Evolutionary conservation across 1,284 basidiomycete species (phyloP).

Genomic region (Sanguinoderma infundibulare): DNA sequence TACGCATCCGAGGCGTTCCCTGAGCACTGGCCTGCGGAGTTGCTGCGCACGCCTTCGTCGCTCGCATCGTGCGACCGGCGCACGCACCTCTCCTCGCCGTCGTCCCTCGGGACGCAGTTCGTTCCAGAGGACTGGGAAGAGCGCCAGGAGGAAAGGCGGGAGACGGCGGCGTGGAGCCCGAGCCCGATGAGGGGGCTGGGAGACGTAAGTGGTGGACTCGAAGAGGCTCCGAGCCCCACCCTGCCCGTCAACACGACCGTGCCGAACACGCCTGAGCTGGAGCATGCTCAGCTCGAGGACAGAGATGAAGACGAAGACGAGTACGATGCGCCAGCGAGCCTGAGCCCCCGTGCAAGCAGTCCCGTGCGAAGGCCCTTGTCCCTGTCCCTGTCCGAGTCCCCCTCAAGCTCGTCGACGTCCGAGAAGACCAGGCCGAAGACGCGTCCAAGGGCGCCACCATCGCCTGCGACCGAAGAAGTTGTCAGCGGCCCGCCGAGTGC

Average conservation of each 20-base stretch:
- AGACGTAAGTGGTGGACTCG: not conserved
- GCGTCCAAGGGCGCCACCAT: not conserved
- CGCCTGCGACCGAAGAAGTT: not conserved
- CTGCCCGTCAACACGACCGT: slow-evolving; percentile 17
- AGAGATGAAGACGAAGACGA: not conserved
- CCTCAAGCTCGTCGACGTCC: not conserved
- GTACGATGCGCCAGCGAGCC: not conserved
- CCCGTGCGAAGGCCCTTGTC: not conserved
- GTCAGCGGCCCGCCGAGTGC: not conserved
- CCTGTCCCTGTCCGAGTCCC: too few relatives aligned
- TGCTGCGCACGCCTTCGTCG: slow-evolving; percentile 6
- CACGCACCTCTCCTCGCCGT: slow-evolving; percentile 18
- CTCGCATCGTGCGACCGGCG: slow-evolving; percentile 17
- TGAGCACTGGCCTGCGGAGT: not conserved
- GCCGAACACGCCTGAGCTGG: slow-evolving; percentile 4
- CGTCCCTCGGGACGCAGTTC: slow-evolving; percentile 12
- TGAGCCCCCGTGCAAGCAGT: not conserved
- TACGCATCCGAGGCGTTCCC: slow-evolving; percentile 12
- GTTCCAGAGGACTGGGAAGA: slow-evolving; percentile 17
- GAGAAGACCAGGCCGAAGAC: not conserved
- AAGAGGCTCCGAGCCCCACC: not conserved
- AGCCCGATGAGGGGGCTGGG: not conserved
- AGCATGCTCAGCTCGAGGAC: not conserved
- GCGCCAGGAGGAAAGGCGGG: not conserved
- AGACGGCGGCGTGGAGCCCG: not conserved